phyloP scores from a whole-genome alignment of 2,329 filamentous ascomycete species.

The Xylaria sp. region DNA sequence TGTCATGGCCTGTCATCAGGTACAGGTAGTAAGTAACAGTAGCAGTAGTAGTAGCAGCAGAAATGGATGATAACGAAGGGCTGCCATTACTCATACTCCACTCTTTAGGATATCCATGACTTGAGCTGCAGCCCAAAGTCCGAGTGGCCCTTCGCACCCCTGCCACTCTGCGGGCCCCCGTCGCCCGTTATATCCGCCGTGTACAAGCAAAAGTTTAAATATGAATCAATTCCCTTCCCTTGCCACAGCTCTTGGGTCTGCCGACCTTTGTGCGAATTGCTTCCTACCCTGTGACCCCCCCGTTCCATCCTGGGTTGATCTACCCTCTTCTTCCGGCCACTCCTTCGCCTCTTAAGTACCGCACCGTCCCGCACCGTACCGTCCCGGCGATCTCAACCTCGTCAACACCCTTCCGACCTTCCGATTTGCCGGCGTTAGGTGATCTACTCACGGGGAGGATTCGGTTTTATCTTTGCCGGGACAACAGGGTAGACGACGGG shows the following conservation, averaged over 20 bases:
- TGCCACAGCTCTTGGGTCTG: background rate
- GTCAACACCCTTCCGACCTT: background rate
- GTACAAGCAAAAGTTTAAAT: background rate
- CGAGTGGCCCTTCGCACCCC: background rate
- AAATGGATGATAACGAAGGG: too few relatives aligned
- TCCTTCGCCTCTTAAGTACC: background rate
- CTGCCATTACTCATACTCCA: background rate
- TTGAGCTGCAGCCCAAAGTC: background rate
- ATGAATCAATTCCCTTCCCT: background rate
- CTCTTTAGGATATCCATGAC: background rate
- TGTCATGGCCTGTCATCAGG: background rate
- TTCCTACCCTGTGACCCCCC: background rate
- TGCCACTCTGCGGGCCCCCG: too few relatives aligned
- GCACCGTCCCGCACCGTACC: too few relatives aligned
- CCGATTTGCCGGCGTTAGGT: background rate
- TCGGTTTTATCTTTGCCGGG: background rate
- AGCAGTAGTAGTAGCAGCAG: too few relatives aligned
- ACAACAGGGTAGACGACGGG: constrained; percentile 2
- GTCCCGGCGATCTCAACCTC: background rate
- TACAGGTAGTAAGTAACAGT: too few relatives aligned
- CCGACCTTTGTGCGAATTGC: background rate
- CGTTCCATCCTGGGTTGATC: background rate
- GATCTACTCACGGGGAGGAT: background rate
- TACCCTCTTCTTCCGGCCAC: background rate
- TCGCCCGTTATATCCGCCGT: background rate